Evolutionary conservation across 179 eudicot species (phyloP).

Genomic region (Amaranthus tricolor): DNA sequence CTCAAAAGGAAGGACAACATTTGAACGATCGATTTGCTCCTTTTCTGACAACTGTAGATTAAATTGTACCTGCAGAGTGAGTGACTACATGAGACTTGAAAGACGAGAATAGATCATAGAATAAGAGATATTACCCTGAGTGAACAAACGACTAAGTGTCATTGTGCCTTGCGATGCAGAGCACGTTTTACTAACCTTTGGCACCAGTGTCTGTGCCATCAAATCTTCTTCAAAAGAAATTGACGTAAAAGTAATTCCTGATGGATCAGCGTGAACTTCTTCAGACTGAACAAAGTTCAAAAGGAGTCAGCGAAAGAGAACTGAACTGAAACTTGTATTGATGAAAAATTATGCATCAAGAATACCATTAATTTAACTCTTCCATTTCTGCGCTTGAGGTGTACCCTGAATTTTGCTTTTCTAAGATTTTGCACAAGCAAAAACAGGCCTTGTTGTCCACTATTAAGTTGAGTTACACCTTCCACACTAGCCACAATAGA

Average conservation of each 20-base stretch:
- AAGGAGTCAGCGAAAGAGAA: conserved; percentile 10
- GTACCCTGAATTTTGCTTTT: conserved; percentile 60
- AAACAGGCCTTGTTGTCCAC: conserved; percentile 41
- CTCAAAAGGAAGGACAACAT: conserved; percentile 91
- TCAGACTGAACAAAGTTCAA: conserved; percentile 50
- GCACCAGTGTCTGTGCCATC: conserved; percentile 56
- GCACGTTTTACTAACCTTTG: conserved; percentile 48
- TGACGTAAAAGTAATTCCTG: conserved; percentile 55
- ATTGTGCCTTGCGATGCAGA: neutral
- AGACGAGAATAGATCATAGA: neutral
- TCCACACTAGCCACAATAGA: conserved; percentile 63
- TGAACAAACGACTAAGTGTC: neutral
- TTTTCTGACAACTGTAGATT: conserved; percentile 81
- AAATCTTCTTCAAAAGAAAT: conserved; percentile 49
- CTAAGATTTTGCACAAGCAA: conserved; percentile 48
- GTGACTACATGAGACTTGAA: neutral
- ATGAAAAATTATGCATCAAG: neutral
- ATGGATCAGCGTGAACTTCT: conserved; percentile 55
- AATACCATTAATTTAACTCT: conserved; percentile 83
- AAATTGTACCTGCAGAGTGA: conserved; percentile 70
- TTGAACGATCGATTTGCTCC: conserved; percentile 80
- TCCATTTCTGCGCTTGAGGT: conserved; percentile 90
- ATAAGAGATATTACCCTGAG: no score
- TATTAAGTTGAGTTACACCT: conserved; percentile 28
- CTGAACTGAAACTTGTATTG: neutral